Evolutionary conservation across 345 rosid species (phyloP), one percentile per base, ranked within the genome.

Genomic region (Boechera divaricarpa): DNA sequence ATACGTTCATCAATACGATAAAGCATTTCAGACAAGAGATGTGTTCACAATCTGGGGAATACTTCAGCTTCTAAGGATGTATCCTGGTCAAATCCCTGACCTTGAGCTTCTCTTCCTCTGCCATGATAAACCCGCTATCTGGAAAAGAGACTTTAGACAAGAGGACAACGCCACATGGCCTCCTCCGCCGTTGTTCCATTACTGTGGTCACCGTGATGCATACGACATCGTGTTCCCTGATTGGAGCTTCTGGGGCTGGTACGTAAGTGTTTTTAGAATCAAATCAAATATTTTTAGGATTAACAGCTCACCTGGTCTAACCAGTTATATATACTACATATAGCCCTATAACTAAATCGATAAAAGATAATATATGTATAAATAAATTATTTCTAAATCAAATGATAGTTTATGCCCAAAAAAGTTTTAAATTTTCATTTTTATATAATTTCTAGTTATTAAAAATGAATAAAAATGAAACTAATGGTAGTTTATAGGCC

Each of bases 171-270:
- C 74, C 35, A 59, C 80, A 24, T 59, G 54, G 57, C 85, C 89
- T 4, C 85, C 89, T 1, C 90, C 91, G 5, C 86, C 93, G 6
- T 54, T 91, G 69, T 91, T 91, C 70, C 90, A 86, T 26, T 91
- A 91, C 59, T 85, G 91, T 64, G 82, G 85, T 7, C 72, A 85
- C 35, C 70, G 77, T 16, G 63, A 82, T 18, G 54, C 86, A 1
- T 69, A 85, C 33, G 89, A 83, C 69, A 84, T 87, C 33, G 85
- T 85, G 10, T 88, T 88, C 61, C 90, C 89, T 54, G 91, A 89
- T 36, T 89, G 94, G 97, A 81, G 90, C 77, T 91, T 89, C 69
- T 89, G 92, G 97, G 93, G 88, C 21, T 87, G 94, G 97, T 73
- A 73, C 21, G 63, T 56, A 31, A 56, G 11, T 56, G 11, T 6